Base-by-base conservation (phyloP, 176 grass and related monocot genomes). In the Rhipidocladum racemiflorum region DNA sequence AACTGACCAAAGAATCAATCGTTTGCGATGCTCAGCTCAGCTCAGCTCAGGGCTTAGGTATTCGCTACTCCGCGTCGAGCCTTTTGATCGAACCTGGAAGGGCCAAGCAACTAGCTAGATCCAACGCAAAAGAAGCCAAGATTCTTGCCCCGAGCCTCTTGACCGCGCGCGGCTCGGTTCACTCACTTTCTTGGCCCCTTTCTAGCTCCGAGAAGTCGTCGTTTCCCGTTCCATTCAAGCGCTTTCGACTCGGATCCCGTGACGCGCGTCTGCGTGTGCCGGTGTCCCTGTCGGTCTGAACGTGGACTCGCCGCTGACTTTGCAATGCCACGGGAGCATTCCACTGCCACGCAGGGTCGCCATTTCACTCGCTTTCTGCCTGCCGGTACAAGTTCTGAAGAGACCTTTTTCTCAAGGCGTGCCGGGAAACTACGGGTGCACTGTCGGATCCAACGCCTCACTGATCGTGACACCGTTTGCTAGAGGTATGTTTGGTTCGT, bases 391-490 rank as follows among this genome's bases (percentile, higher is more conserved):
- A 40, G 46, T 14, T 40, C 7, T 49, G 20, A 54, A 18, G 4
- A 6, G 3, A 24, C 17, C 23, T 69, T 40, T 40, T 4, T 44
- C 12, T 0, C 5, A 23, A 38, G 27, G 30, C 23, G 8, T 20
- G 65, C 34, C 34, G 35, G 70, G 49, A 30, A 81, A 70, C 34
- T 30, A 20, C 1, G 53, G 53, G 10, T n/a, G 21, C 21, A 10
- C 48, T 49, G 46, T 14, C 54, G 27, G 44, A 74, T 67, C 49
- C 49, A 55, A 25, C 61, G 61, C 70, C 11, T 65, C 76, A 23
- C 18, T 32, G 86, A 88, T 43, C 71, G 61, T 28, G 81, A 84
- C 68, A 23, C 68, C 75, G 68, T 84, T 79, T 76, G 76, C 77
- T 61, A 76, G n/a, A n/a, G n/a, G n/a, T n/a, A n/a, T n/a, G n/a